Base-by-base conservation (phyloP, 1,139 yeast genomes). In the Geotrichum carabidarum region DNA sequence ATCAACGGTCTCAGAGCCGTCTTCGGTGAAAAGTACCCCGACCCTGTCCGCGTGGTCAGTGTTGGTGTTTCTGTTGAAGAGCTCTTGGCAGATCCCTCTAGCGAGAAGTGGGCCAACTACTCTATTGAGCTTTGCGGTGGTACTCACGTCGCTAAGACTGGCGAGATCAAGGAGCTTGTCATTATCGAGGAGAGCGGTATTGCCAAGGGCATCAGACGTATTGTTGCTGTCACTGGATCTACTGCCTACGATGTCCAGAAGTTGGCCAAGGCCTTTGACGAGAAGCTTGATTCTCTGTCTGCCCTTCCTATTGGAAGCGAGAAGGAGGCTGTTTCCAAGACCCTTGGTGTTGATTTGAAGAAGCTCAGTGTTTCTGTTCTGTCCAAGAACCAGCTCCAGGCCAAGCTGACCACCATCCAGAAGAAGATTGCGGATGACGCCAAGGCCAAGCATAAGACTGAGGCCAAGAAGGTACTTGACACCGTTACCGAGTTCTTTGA, bases 101-200 rank as follows among this genome's bases (percentile, higher is more conserved):
- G 80, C 66, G 74, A 74, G 52, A 80, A 86, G 65, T 93, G 99
- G 98, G 74, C 72, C 63, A 75, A 80, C 53, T 77, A 80, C 64
- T 88, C 97, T 4, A 78, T 94, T 63, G 99, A 94, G 75, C 91
- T 93, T 78, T 93, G 99, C 74, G 99, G 99, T 74, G 99, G 99
- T 73, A 93, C 99, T 15, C 99, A 93, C 68, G 97, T 93, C 61
- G 80, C 82, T 53, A 84, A 85, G 71, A 91, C 99, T 22, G 87
- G 93, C 58, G 99, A 93, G 60, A 94, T 93, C 70, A 90, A 90
- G 72, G 93, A 87, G 64, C 81, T 93, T 62, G 87, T 93, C 45
- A 80, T 93, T 55, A 77, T 85, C 61, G 99, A 93, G 77, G 99
- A 93, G 74, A 82, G 90, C 60, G 99, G 99, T 74, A 93, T 93